A percentile compares a stretch with the other conserved stretches of the same genome.
These are phyloP conservation scores for Arctium minus DNA, from an alignment of 129 eudicot genomes.

Conservation along the genomic window DNA sequence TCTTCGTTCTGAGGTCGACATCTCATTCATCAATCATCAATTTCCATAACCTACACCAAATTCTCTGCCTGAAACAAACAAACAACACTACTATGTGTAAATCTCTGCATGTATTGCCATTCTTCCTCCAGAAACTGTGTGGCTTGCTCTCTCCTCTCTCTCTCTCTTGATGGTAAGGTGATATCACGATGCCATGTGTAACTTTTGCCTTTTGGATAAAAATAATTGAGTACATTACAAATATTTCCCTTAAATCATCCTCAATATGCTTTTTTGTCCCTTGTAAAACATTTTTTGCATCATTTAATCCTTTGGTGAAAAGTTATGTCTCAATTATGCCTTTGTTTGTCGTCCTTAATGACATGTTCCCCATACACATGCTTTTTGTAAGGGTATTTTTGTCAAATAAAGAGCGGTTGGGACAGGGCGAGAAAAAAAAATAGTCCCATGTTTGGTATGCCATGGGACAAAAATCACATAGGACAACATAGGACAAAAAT, in stretches of 20 bases:
- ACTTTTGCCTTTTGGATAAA: constrained; percentile 22
- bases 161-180: constrained; percentile 2
- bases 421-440: too few relatives aligned
- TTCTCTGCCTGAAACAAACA: neutral
- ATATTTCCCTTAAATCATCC: neutral
- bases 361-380: neutral
- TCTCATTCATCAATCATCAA: constrained; percentile 9
- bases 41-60: constrained; percentile 22
- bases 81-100: constrained; percentile 2
- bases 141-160: constrained; percentile 5
- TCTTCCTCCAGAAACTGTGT: constrained; percentile 24
- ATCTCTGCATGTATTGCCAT: constrained; percentile 13
- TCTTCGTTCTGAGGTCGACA: constrained; percentile 37
- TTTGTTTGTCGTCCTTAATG: too few relatives aligned
- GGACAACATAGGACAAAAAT: too few relatives aligned
- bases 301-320: too few relatives aligned
- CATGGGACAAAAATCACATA: too few relatives aligned
- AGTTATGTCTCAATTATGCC: neutral
- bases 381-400: neutral
- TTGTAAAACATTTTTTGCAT: neutral
- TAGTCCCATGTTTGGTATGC: too few relatives aligned
- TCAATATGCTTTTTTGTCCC: neutral
- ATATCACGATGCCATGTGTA: constrained; percentile 18
- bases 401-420: neutral
- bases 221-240: neutral